Evolutionary conservation across 805 yeast species (phyloP).

Genomic region (Lipomyces yamanashiensis): DNA sequence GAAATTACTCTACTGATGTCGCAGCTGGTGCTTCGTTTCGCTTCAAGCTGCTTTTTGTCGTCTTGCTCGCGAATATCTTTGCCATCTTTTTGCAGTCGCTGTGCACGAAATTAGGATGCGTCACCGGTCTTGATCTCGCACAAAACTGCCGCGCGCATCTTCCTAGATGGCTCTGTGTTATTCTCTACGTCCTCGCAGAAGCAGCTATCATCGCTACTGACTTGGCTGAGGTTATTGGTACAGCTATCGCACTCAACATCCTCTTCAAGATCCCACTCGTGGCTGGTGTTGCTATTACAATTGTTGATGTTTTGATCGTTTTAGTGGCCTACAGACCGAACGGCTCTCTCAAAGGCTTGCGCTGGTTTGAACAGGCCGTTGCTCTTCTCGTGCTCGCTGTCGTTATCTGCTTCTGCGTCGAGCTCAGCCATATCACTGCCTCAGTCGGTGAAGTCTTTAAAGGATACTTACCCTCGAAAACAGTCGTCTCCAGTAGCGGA

Average conservation of each 20-base stretch:
- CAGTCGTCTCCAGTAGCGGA: slow-evolving; percentile 64
- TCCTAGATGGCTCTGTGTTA: slow-evolving; percentile 54
- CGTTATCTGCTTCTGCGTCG: slow-evolving; percentile 81
- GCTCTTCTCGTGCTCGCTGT: slow-evolving; percentile 78
- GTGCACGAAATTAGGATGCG: slow-evolving; percentile 87
- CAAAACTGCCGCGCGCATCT: slow-evolving; percentile 80
- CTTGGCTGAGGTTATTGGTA: slow-evolving; percentile 96
- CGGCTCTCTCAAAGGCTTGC: slow-evolving; percentile 75
- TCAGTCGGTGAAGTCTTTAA: slow-evolving; percentile 61
- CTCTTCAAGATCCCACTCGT: slow-evolving; percentile 78
- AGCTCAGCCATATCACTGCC: slow-evolving; percentile 67
- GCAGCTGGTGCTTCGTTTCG: slow-evolving; percentile 87
- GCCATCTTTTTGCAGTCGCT: slow-evolving; percentile 86
- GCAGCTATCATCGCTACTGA: slow-evolving; percentile 95
- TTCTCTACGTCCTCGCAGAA: slow-evolving; percentile 79
- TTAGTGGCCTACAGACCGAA: slow-evolving; percentile 86
- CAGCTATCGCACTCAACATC: slow-evolving; percentile 89
- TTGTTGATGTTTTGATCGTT: slow-evolving; percentile 82
- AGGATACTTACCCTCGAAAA: slow-evolving; percentile 66
- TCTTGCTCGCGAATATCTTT: slow-evolving; percentile 77
- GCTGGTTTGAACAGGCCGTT: slow-evolving; percentile 83
- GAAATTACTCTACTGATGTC: slow-evolving; percentile 93
- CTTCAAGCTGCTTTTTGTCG: slow-evolving; percentile 76
- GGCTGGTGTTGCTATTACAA: slow-evolving; percentile 82
- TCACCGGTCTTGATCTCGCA: slow-evolving; percentile 91